A percentile compares a stretch with the other conserved stretches of the same genome.
phyloP scores from a whole-genome alignment of 148 eudicot species.

The Gaultheria prostrata region DNA sequence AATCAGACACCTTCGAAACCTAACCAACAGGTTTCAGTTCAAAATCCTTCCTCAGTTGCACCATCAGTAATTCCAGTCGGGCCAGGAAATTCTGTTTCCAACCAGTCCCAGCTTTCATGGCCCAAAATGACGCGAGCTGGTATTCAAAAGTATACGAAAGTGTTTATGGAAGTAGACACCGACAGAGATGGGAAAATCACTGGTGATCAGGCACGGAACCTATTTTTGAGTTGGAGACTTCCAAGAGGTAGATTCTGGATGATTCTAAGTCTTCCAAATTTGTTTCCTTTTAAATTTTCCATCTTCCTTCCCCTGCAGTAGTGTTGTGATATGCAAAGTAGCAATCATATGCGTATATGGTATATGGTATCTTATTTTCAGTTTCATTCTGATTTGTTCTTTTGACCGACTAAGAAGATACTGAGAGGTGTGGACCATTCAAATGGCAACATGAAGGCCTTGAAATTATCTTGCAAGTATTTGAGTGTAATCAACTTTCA shows the following conservation, averaged over 20 bases:
- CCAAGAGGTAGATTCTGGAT: conserved; percentile 68
- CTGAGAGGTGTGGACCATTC: background rate
- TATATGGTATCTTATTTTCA: background rate
- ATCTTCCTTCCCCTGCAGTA: background rate
- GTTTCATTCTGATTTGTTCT: background rate
- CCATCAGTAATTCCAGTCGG: conserved; percentile 48
- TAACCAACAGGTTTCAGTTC: conserved; percentile 52
- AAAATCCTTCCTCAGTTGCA: conserved; percentile 35
- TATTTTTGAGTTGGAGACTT: conserved; percentile 95
- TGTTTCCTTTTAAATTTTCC: background rate
- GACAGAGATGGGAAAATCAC: conserved; percentile 95
- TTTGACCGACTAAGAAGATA: background rate
- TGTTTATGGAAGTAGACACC: conserved; percentile 83
- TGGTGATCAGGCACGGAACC: conserved; percentile 84
- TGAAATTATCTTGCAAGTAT: background rate
- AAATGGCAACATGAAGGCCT: conserved; percentile 6
- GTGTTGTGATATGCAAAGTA: background rate
- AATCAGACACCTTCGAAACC: conserved; percentile 40
- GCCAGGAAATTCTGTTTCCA: conserved; percentile 38
- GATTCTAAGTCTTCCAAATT: background rate
- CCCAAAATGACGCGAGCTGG: conserved; percentile 93
- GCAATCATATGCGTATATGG: background rate
- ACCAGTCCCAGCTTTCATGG: conserved; percentile 69
- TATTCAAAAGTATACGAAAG: conserved; percentile 84
- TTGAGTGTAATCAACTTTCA: background rate